phyloP scores from a whole-genome alignment of 2,329 filamentous ascomycete genomes.

The Microthyrium microscopicum region DNA sequence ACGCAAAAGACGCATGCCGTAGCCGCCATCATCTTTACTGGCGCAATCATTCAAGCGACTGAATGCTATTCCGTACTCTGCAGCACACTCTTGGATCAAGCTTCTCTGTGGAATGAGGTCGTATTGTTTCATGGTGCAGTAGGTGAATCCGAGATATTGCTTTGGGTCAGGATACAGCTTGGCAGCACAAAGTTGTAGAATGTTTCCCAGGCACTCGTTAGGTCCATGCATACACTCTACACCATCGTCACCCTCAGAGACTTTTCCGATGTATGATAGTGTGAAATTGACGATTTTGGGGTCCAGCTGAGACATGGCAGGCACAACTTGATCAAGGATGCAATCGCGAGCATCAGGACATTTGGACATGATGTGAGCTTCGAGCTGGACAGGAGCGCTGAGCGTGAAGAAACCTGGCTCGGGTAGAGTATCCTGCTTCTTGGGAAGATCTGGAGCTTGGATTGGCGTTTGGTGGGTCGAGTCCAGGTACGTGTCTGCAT shows the following conservation, averaged over 20 bases:
- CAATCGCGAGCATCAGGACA: conserved; percentile 85
- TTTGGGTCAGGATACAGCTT: conserved; percentile 72
- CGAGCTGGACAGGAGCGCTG: conserved; percentile 77
- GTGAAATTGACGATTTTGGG: conserved; percentile 85
- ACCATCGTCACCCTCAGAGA: conserved; percentile 58
- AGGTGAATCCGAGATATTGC: conserved; percentile 79
- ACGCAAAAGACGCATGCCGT: conserved; percentile 50
- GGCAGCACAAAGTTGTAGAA: conserved; percentile 80
- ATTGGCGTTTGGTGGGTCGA: too few species aligned
- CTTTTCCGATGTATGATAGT: conserved; percentile 73
- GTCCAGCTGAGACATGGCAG: conserved; percentile 65
- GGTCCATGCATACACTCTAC: conserved; percentile 82
- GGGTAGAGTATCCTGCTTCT: too few species aligned
- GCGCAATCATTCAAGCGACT: conserved; percentile 67
- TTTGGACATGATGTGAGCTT: conserved; percentile 89
- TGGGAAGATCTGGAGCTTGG: too few species aligned
- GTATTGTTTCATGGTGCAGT: conserved; percentile 72
- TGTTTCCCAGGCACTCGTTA: conserved; percentile 82
- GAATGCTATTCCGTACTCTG: conserved; percentile 82
- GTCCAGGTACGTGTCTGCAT: too few species aligned
- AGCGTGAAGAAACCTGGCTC: too few species aligned
- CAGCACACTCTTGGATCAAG: conserved; percentile 73
- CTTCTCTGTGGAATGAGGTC: conserved; percentile 56
- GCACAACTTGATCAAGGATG: conserved; percentile 62
- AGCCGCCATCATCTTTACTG: conserved; percentile 55